These are phyloP conservation scores for Cladobotryum mycophilum DNA, from an alignment of 2,329 filamentous ascomycete species.

Conservation along the genomic window DNA sequence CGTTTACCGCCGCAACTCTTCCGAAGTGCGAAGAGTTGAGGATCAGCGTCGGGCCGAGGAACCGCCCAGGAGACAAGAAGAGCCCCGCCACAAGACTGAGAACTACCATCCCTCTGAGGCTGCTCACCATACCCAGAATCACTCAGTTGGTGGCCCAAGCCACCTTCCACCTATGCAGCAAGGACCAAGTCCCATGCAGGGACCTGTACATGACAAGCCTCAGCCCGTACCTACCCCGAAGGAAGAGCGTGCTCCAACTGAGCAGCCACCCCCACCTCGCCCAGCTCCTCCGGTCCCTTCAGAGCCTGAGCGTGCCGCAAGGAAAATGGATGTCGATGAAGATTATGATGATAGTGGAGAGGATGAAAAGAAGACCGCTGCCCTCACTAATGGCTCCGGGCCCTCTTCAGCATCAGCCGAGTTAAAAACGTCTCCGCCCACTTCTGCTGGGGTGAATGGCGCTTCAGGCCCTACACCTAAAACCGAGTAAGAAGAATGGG, in stretches of 20 bases:
- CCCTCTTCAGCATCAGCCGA: constrained; percentile 45
- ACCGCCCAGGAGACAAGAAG: constrained; percentile 43
- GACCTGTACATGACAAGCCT: constrained; percentile 44
- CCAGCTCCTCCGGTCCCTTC: constrained; percentile 46
- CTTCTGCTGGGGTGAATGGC: constrained; percentile 42
- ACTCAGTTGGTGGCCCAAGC: constrained; percentile 41
- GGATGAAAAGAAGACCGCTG: constrained; percentile 62
- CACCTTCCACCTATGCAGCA: constrained; percentile 60
- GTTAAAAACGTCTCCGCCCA: constrained; percentile 44
- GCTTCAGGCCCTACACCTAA: constrained; percentile 36
- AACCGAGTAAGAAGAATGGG: constrained; percentile 32
- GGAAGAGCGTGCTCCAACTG: constrained; percentile 51
- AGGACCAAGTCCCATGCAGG: constrained; percentile 49
- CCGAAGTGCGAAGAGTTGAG: constrained; percentile 61
- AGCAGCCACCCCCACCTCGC: constrained; percentile 35
- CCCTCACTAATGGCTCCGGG: constrained; percentile 38
- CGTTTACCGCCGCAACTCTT: constrained; percentile 70
- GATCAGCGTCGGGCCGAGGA: constrained; percentile 57
- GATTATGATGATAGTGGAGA: constrained; percentile 94
- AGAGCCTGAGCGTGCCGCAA: constrained; percentile 75
- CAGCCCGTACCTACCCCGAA: constrained; percentile 34
- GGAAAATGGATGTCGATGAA: constrained; percentile 96
- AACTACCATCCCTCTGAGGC: constrained; percentile 89
- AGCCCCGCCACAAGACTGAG: constrained; percentile 65
- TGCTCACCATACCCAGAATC: constrained; percentile 65